Evolutionary conservation across 352 stramenopile genomes (phyloP).

Genomic region (Pythium aristosporum): DNA sequence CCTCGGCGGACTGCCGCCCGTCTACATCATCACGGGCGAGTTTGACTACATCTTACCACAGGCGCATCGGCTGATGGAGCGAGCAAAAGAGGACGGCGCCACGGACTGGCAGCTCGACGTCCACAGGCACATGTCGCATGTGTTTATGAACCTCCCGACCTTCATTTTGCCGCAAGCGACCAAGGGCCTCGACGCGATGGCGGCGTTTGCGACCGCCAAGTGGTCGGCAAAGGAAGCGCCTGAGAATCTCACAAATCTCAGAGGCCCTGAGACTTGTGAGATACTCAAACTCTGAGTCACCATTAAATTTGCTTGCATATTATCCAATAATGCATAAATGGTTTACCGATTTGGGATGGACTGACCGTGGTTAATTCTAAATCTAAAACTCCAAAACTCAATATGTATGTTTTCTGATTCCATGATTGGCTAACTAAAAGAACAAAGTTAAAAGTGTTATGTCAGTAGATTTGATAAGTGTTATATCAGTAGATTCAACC

Average conservation of each 20-base stretch:
- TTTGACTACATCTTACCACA: slow-evolving; percentile 52
- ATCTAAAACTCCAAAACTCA: too few relatives aligned
- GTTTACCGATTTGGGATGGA: too few relatives aligned
- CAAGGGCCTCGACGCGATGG: slow-evolving; percentile 41
- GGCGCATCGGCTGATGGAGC: slow-evolving; percentile 36
- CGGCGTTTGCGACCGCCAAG: slow-evolving; percentile 31
- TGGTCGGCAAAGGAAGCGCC: background rate
- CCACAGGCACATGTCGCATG: slow-evolving; percentile 55
- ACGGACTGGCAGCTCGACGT: slow-evolving; percentile 39
- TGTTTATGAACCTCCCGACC: slow-evolving; percentile 57
- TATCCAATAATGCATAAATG: too few relatives aligned
- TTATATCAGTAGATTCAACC: too few relatives aligned
- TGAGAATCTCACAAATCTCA: background rate
- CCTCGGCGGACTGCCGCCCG: slow-evolving; percentile 39
- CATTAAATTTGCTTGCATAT: too few relatives aligned
- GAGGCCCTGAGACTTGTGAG: too few relatives aligned
- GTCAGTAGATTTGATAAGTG: too few relatives aligned
- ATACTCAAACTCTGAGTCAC: background rate
- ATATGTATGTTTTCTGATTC: too few relatives aligned
- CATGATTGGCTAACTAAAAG: too few relatives aligned
- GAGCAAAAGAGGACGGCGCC: slow-evolving; percentile 32
- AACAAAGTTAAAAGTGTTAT: too few relatives aligned
- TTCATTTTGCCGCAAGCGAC: slow-evolving; percentile 47
- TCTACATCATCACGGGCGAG: slow-evolving; percentile 42
- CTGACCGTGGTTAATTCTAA: too few relatives aligned